These are phyloP conservation scores for Turritis glabra DNA, from an alignment of 345 rosid species.

Conservation along the genomic window DNA sequence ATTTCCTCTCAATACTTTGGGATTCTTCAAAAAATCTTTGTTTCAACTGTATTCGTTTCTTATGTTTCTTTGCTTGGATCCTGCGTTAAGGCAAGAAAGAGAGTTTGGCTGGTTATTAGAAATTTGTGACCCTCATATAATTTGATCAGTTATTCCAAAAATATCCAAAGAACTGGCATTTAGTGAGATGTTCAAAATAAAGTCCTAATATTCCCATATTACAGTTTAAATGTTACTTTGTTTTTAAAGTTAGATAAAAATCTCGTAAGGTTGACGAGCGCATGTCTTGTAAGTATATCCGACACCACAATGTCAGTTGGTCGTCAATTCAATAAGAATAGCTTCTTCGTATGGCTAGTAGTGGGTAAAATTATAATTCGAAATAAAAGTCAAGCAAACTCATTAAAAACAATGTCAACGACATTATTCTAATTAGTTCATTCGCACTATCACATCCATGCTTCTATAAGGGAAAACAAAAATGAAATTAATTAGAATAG, in stretches of 20 bases:
- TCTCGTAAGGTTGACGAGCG: background rate
- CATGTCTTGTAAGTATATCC: background rate
- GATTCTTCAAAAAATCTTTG: too few species aligned
- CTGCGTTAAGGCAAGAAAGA: too few species aligned
- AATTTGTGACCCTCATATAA: too few species aligned
- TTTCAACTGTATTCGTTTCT: too few species aligned
- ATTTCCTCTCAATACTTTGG: too few species aligned
- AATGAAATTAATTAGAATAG: background rate
- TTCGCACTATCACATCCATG: background rate
- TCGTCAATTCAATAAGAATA: background rate
- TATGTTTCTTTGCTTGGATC: too few species aligned
- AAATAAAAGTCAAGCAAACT: background rate
- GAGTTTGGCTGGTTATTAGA: too few species aligned
- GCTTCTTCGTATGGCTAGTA: background rate
- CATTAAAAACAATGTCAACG: background rate
- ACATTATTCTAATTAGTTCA: background rate
- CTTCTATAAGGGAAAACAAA: background rate
- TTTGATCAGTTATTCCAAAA: too few species aligned
- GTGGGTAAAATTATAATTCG: background rate
- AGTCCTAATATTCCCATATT: too few species aligned
- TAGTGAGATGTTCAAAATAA: too few species aligned
- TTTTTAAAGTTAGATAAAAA: background rate
- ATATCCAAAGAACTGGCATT: too few species aligned
- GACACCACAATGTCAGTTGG: background rate
- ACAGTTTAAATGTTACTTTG: too few species aligned